phyloP scores from a whole-genome alignment of 306 rosid species.

The Prunus mira region DNA sequence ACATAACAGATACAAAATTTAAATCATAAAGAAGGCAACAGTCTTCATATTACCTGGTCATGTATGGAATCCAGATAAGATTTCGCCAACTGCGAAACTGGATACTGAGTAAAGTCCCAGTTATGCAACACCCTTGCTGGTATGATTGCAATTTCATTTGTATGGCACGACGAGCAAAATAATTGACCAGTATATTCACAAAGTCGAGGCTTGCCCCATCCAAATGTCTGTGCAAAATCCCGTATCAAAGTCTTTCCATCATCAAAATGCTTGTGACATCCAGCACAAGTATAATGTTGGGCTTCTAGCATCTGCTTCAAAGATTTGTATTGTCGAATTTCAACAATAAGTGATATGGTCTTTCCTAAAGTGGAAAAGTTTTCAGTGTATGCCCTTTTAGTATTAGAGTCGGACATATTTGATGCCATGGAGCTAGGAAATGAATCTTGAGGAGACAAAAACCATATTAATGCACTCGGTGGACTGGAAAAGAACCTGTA shows the following conservation, averaged over 20 bases:
- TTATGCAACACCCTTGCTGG: constrained; percentile 94
- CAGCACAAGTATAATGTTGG: constrained; percentile 87
- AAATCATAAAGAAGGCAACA: constrained; percentile 14
- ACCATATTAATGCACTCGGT: constrained; percentile 68
- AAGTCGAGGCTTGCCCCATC: constrained; percentile 96
- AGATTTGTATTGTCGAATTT: constrained; percentile 75
- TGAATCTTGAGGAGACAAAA: constrained; percentile 81
- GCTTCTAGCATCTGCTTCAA: constrained; percentile 80
- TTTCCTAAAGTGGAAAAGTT: constrained; percentile 65
- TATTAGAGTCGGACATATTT: constrained; percentile 31
- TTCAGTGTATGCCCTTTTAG: constrained; percentile 31
- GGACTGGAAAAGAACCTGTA: constrained; percentile 55
- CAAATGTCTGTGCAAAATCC: constrained; percentile 85
- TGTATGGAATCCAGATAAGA: constrained; percentile 91
- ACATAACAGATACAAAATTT: neutral
- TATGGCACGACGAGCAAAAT: constrained; percentile 91
- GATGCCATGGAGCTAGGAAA: constrained; percentile 49
- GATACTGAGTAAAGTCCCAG: constrained; percentile 79
- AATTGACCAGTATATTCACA: constrained; percentile 92
- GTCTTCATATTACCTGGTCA: constrained; percentile 65
- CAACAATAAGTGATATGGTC: constrained; percentile 86
- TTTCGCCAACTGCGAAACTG: constrained; percentile 92
- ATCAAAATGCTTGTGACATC: constrained; percentile 89
- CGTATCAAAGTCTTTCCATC: constrained; percentile 63
- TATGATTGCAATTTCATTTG: constrained; percentile 85